phyloP scores from a whole-genome alignment of 768 basidiomycete species.

The Podaxis pistillaris region DNA sequence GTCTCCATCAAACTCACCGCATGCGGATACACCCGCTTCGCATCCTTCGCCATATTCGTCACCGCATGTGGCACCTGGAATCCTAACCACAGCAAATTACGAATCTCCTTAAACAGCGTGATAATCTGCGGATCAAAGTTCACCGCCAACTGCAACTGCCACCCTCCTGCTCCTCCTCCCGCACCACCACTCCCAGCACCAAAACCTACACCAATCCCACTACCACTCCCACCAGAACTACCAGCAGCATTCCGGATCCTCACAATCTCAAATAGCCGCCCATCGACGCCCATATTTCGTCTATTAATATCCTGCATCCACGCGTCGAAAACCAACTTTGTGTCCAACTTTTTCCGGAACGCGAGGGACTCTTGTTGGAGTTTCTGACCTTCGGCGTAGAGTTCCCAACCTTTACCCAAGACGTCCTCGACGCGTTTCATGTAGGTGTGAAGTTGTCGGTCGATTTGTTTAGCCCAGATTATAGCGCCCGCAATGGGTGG shows the following conservation, averaged over 20 bases:
- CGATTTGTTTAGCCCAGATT: slow-evolving; percentile 99
- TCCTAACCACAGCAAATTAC: slow-evolving; percentile 93
- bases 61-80: slow-evolving; percentile 95
- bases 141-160: slow-evolving; percentile 83
- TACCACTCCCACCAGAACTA: slow-evolving; percentile 66
- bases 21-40: slow-evolving; percentile 96
- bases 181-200: slow-evolving; percentile 26
- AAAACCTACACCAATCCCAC: slow-evolving; percentile 63
- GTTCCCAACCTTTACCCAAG: slow-evolving; percentile 96
- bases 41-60: slow-evolving; percentile 97
- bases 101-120: slow-evolving; percentile 96
- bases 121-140: slow-evolving; percentile 99
- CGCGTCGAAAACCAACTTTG: slow-evolving; percentile 89
- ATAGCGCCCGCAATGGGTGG: slow-evolving; percentile 98
- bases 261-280: slow-evolving; percentile 90
- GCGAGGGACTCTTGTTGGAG: slow-evolving; percentile 88
- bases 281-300: slow-evolving; percentile 88
- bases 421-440: slow-evolving; percentile 99
- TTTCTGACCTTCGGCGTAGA: slow-evolving; percentile 98
- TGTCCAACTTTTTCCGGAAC: slow-evolving; percentile 96
- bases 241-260: slow-evolving; percentile 43
- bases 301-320: slow-evolving; percentile 96
- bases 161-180: slow-evolving; percentile 29
- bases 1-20: slow-evolving; percentile 99
- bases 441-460: slow-evolving; percentile 91